phyloP scores from a whole-genome alignment of 108 stramenopile species.

The Chaetoceros tenuissimus region DNA sequence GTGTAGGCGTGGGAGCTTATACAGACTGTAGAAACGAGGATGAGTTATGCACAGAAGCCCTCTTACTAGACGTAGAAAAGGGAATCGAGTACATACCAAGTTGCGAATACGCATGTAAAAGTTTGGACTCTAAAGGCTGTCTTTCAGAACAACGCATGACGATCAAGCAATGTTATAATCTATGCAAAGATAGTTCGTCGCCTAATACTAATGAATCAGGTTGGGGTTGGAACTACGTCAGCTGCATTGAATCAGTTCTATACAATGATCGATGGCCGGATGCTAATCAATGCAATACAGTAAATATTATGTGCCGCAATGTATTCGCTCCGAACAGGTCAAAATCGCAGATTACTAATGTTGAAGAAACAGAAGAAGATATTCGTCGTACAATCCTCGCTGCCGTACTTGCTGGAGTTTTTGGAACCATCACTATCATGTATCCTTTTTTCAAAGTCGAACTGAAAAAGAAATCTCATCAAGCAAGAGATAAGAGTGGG shows the following conservation, averaged over 20 bases:
- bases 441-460: background rate
- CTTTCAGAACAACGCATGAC: conserved; percentile 10
- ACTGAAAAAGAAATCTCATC: background rate
- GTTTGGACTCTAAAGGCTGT: conserved; percentile 22
- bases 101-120: conserved; percentile 43
- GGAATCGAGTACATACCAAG: conserved; percentile 26
- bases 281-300: background rate
- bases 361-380: no score
- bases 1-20: conserved; percentile 33
- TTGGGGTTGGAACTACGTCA: conserved; percentile 57
- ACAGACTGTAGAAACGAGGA: conserved; percentile 35
- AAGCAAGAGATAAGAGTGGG: background rate
- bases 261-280: conserved; percentile 4
- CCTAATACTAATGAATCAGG: background rate
- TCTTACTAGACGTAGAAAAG: conserved; percentile 6
- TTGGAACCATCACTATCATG: background rate
- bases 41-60: conserved; percentile 13
- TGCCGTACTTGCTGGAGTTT: background rate
- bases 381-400: background rate
- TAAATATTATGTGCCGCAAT: background rate
- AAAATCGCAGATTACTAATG: background rate
- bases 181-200: conserved; percentile 21
- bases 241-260: conserved; percentile 43
- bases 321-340: background rate
- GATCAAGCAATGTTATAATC: conserved; percentile 15